Base-by-base conservation (phyloP, 2,329 filamentous ascomycete genomes). In the Monilinia fructigena region DNA sequence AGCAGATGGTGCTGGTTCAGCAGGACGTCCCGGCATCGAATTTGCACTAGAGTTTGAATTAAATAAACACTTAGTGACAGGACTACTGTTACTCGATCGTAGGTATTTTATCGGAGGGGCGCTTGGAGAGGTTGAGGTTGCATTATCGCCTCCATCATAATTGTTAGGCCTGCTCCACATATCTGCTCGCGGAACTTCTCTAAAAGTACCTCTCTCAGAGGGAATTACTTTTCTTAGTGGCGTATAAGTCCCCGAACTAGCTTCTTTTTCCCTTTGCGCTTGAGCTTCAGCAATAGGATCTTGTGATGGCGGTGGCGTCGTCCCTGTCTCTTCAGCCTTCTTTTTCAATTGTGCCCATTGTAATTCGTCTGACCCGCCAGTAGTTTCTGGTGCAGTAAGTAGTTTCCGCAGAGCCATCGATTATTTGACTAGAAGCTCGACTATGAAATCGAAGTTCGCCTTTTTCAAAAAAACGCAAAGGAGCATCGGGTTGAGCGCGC, bases 201-300 rank as follows among this genome's bases (percentile, higher is more conserved):
- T 23, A 35, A 60, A 65, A 12, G 11, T 58, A 18, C 54, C 48
- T 53, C 55, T 26, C 23, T 60, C 55, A 8, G 54, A 54, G 23
- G 38, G 54, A 47, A 65, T 52, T 50, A 55, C 67, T 18, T 50
- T 50, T 47, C 64, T 55, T 16, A 75, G 35, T 20, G 74, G 71
- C 16, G 67, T 73, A 60, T 75, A 76, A 54, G 38, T 66, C n/a
- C 65, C 69, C 8, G 35, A 59, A 26, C 58, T 71, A 16, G 74
- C 67, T 35, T 73, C 48, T 54, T 72, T 65, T 65, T 75, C 74
- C 62, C 74, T 71, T 64, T 71, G 60, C 45, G 69, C 65, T 23
- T 74, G 70, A 45, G 48, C 71, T 63, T 69, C 62, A 11, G 65
- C 63, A 63, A 73, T 72, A 14, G 50, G 55, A 45, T 69, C 55